Base-by-base conservation (phyloP, 2,329 filamentous ascomycete species). In the Botrytis porri region DNA sequence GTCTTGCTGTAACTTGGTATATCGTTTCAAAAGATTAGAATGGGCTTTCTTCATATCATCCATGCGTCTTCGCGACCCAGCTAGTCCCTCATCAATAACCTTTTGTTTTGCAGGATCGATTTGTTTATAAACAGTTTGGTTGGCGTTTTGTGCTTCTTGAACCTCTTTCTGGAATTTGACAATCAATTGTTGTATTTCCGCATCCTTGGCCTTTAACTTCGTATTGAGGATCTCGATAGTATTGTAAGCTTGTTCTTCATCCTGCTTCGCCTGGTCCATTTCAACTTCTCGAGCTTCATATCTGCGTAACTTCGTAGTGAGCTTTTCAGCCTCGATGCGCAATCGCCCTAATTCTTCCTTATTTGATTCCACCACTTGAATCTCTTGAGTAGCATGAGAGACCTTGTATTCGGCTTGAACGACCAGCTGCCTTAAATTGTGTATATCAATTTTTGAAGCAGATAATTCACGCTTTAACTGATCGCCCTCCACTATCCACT, bases 371-470 rank as follows among this genome's bases (percentile, higher is more conserved):
- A 90, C 85, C 18, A 88, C 87, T 77, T 90, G 86, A 76, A 91
- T 84, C 72, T 89, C 88, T 78, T 93, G 90, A 74, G 88, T 86
- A 73, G 87, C 86, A 71, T 86, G 86, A 45, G 92, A 81, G 78
- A 93, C 91, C 74, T 89, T 88, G 9, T 90, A 88, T 81, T 96
- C 93, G 0, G 88, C 88, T 45, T 89, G 88, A 54, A 91, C 89
- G 0, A 95, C 85, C 7, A 93, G 84, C 75, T 86, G 85, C 65
- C 88, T 88, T 29, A 96, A 84, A 73, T 89, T 89, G 29, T 90
- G 87, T 60, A 86, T 86, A 77, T 95, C 91, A 8, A 85, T 83
- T 75, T 85, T 86, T 1, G 87, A 86, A 54, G 84, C 85, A 43
- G 87, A 84, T 3, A 94, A 82, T 73, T 92, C 89, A 25, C 84